Base-by-base conservation (phyloP, 2,329 filamentous ascomycete genomes). In the Xylariales sp. region DNA sequence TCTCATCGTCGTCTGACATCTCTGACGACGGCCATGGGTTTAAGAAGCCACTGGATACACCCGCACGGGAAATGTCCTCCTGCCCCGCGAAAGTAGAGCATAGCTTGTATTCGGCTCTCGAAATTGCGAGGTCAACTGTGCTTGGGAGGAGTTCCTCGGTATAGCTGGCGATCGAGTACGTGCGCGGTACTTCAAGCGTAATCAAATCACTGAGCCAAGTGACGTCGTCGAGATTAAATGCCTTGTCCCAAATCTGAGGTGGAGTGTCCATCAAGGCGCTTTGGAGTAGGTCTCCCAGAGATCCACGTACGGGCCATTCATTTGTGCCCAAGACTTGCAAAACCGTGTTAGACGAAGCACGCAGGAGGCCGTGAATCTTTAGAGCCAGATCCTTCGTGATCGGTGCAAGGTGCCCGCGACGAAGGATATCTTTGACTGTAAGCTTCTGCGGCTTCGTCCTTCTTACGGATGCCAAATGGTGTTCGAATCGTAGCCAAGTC, bases 21-120 rank as follows among this genome's bases (percentile, higher is more conserved):
- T 83, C 74, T 14, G 76, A 78, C 2, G 76, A 73, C 1, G 83
- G 76, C n/a, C 75, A 75, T 0, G 85, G 85, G 61, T 87, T 87
- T n/a, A 87, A 78, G 71, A 86, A 87, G 5, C 84, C 83, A 63
- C 85, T 87, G 16, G 83, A 83, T 0, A 87, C 84, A 9, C 85
- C 85, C 5, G 81, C 79, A 1, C 83, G 80, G 1, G 72, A 71
- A 16, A 80, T 62, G 0, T 77, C 70, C 0, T 76, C 69, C 1
- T 75, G 71, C 1, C 78, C 78, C 0, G 81, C 75, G 62, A 84
- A 82, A 0, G 80, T 81, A 0, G 81, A 76, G 54, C 80, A 83
- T 0, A 86, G 75, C 18, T 84, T 80, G 72, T 85, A 86, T 55
- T 86, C 84, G 0, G 84, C 82, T 1, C 85, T 80, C 1, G 84